Percentiles rank a stretch among this genome's conserved stretches.
Conservation (phyloP, 2,329 filamentous ascomycete genomes). For the Cordyceps tenuipes region DNA sequence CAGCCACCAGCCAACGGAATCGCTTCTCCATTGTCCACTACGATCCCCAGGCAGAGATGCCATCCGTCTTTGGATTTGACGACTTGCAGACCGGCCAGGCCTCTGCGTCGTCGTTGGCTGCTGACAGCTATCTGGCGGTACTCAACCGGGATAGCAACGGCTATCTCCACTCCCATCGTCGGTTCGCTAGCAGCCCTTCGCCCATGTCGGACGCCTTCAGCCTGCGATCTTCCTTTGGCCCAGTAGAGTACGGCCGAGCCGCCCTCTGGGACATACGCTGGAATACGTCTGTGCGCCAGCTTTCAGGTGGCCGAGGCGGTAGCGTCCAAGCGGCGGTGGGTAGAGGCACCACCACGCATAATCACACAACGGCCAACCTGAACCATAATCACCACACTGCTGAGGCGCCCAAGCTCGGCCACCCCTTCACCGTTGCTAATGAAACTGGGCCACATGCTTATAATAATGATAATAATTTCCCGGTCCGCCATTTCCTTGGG, state of each 20-base stretch:
- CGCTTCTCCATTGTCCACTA: slow-evolving; percentile 7
- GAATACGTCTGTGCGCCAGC: slow-evolving; percentile 14
- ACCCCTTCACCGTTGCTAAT: background rate
- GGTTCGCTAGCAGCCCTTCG: slow-evolving; percentile 12
- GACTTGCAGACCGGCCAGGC: background rate
- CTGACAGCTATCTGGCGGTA: background rate
- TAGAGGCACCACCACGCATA: background rate
- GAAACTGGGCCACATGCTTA: background rate
- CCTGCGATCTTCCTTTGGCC: slow-evolving; percentile 26
- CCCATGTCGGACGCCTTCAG: slow-evolving; percentile 28
- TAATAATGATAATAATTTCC: background rate
- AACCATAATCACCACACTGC: too few species aligned
- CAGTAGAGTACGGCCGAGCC: slow-evolving; percentile 32
- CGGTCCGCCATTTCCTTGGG: background rate
- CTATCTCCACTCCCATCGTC: background rate
- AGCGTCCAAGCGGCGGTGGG: background rate
- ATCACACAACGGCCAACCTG: background rate
- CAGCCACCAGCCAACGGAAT: background rate
- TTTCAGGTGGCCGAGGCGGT: too few species aligned
- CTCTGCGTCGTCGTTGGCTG: background rate
- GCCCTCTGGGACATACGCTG: slow-evolving; percentile 29
- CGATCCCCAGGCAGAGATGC: background rate
- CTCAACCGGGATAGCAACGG: background rate
- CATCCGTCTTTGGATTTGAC: slow-evolving; percentile 6
- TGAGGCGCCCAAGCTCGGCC: background rate